A percentile compares a stretch with the other conserved stretches of the same genome.
Conservation (phyloP, 2,329 filamentous ascomycete genomes). For the Xylaria digitata region DNA sequence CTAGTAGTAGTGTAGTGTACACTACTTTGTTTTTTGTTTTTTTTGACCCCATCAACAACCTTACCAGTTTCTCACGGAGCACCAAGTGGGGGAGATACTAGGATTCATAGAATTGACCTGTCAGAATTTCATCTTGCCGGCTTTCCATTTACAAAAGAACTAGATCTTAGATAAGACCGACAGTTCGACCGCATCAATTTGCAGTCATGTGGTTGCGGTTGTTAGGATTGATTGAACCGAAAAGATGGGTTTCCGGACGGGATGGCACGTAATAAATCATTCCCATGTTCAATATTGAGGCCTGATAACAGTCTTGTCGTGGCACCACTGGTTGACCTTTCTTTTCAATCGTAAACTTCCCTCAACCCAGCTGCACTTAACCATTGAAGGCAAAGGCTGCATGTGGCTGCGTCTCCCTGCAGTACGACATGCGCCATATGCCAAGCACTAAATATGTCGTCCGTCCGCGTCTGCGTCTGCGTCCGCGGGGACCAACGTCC, state of each 20-base stretch:
- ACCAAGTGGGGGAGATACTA: slow-evolving; percentile 24
- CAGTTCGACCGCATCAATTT: slow-evolving; percentile 32
- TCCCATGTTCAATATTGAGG: neutral
- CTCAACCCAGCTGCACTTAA: slow-evolving; percentile 8
- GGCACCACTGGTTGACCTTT: slow-evolving; percentile 10
- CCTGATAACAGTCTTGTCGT: slow-evolving; percentile 4
- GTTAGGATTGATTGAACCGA: neutral
- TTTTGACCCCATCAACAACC: neutral
- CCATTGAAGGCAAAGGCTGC: slow-evolving; percentile 15
- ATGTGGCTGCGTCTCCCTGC: slow-evolving; percentile 28
- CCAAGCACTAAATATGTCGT: slow-evolving; percentile 17
- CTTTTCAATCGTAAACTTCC: slow-evolving; percentile 1
- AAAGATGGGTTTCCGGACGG: neutral
- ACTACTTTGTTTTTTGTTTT: neutral
- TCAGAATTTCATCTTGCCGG: slow-evolving; percentile 21
- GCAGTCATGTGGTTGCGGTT: slow-evolving; percentile 34
- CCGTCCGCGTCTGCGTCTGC: slow-evolving; percentile 3
- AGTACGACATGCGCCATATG: slow-evolving; percentile 24
- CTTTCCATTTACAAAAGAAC: slow-evolving; percentile 12
- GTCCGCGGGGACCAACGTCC: slow-evolving; percentile 30
- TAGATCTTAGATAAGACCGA: slow-evolving; percentile 28
- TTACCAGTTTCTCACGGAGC: slow-evolving; percentile 10
- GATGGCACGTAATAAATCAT: slow-evolving; percentile 11
- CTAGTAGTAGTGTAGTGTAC: too few relatives aligned
- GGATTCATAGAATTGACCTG: slow-evolving; percentile 29